Evolutionary conservation across 2,329 filamentous ascomycete species (phyloP).

Genomic region (Talaromyces funiculosus): DNA sequence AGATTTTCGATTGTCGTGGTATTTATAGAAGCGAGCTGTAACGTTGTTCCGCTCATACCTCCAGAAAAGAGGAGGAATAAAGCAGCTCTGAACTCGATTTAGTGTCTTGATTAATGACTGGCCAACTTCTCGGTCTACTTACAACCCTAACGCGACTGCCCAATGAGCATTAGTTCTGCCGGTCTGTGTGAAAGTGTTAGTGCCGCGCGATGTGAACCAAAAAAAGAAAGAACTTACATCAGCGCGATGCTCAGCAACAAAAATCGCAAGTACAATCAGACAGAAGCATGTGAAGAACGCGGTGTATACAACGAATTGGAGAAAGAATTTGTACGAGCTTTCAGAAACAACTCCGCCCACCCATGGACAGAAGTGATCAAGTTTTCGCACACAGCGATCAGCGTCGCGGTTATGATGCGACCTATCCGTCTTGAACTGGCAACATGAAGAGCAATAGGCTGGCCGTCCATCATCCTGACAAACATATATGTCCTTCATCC

Average conservation of each 20-base stretch:
- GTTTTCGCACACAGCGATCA: constrained; percentile 74
- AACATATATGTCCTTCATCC: constrained; percentile 74
- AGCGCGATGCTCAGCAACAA: constrained; percentile 50
- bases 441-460: constrained; percentile 77
- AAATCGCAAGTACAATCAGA: constrained; percentile 60
- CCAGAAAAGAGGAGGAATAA: constrained; percentile 77
- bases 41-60: constrained; percentile 69
- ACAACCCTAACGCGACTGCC: constrained; percentile 61
- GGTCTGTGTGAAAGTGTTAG: constrained; percentile 29
- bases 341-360: constrained; percentile 91
- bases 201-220: constrained; percentile 1
- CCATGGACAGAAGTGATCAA: constrained; percentile 96
- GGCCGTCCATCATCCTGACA: constrained; percentile 81
- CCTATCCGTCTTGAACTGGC: constrained; percentile 81
- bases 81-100: constrained; percentile 38
- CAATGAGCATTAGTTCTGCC: constrained; percentile 53
- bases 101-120: constrained; percentile 17
- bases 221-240: constrained; percentile 10
- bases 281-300: constrained; percentile 60
- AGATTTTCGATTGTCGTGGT: constrained; percentile 80
- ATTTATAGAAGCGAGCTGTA: constrained; percentile 66
- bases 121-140: constrained; percentile 22
- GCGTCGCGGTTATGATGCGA: constrained; percentile 82
- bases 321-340: constrained; percentile 83
- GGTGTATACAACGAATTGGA: constrained; percentile 76